Percentiles rank a stretch among this genome's conserved stretches.
Conservation (phyloP, 768 basidiomycete genomes). For the Paxillus rubicundulus region DNA sequence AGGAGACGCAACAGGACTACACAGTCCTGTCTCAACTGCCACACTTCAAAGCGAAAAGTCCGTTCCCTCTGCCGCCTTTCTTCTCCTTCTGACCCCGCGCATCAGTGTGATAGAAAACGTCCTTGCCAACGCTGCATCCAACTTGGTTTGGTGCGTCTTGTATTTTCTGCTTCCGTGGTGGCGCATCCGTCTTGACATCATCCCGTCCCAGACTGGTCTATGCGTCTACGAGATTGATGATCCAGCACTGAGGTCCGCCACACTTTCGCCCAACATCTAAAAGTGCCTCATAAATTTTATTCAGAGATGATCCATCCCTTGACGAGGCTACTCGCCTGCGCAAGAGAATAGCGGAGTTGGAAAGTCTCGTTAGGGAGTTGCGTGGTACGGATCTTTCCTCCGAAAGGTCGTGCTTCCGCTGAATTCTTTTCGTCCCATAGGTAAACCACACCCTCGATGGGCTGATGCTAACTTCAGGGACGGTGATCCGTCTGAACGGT, state of each 20-base stretch:
- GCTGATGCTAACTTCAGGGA: conserved; percentile 76
- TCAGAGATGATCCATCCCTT: conserved; percentile 81
- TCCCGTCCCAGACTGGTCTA: conserved; percentile 68
- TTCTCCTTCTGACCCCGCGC: conserved; percentile 8
- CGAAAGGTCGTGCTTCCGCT: conserved; percentile 5
- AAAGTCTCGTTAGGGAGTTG: conserved; percentile 86
- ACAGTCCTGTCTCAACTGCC: conserved; percentile 84
- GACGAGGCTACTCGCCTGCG: conserved; percentile 84
- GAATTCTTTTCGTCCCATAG: conserved; percentile 36
- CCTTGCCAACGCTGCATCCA: conserved; percentile 91
- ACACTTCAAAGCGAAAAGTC: conserved; percentile 93
- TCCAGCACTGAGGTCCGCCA: conserved; percentile 66
- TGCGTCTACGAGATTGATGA: conserved; percentile 96
- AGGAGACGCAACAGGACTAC: conserved; percentile 90
- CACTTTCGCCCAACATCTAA: not conserved
- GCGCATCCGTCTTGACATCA: conserved; percentile 5
- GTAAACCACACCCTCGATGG: conserved; percentile 87
- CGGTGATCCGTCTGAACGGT: conserved; percentile 79
- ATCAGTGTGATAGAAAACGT: conserved; percentile 85
- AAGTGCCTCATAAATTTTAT: not conserved
- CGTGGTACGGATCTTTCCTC: conserved; percentile 50
- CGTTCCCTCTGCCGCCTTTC: conserved; percentile 14
- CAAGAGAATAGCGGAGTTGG: conserved; percentile 88
- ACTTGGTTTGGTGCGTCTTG: conserved; percentile 64
- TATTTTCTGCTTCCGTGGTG: not conserved